Base-by-base conservation (phyloP, 2,329 filamentous ascomycete species). In the Trichophyton mentagrophytes region DNA sequence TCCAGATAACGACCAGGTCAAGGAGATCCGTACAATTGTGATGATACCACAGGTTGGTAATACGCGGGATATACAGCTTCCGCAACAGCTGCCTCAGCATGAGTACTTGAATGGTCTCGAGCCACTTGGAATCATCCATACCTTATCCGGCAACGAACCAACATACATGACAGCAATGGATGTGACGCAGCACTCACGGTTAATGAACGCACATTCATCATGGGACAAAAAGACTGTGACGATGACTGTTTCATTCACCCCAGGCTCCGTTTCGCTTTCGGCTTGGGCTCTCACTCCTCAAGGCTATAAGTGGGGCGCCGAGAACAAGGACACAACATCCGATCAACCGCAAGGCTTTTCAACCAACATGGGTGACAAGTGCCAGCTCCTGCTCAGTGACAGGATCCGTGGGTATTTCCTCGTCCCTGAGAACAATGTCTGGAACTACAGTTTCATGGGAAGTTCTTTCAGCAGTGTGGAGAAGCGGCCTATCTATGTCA, bases 371-470 rank as follows among this genome's bases (percentile, higher is more conserved):
- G 93, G 93, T 59, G 88, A 95, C 75, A 97, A 97, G 78, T 90
- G 90, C 67, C 95, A 99, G 77, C 79, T 99, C 60, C 78, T 99
- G 30, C 82, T 99, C 59, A 95, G 89, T 65, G 92, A 96, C 68
- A 89, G 91, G 73, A 96, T 96, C 72, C 85, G 88, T 67, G 95
- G 93, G 30, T 97, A 91, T 79, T 99, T 99, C 84, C 78, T 99
- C 60, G 90, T 97, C 22, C 93, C 93, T 0, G 91, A 96, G 70
- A 86, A 87, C 60, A 86, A 85, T 64, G 81, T 87, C 63, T 99
- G 93, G 93, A 99, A 99, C 76, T 99, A 96, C 78, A 93, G 88
- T 73, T 99, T 99, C 80, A 90, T 97, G 85, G 93, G 93, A 60
- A 90, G 86, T 66, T 85, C 85, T 0, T 99, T 97, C 71, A 85